phyloP scores from a whole-genome alignment of 2,329 filamentous ascomycete genomes.

The Claviceps paspali region DNA sequence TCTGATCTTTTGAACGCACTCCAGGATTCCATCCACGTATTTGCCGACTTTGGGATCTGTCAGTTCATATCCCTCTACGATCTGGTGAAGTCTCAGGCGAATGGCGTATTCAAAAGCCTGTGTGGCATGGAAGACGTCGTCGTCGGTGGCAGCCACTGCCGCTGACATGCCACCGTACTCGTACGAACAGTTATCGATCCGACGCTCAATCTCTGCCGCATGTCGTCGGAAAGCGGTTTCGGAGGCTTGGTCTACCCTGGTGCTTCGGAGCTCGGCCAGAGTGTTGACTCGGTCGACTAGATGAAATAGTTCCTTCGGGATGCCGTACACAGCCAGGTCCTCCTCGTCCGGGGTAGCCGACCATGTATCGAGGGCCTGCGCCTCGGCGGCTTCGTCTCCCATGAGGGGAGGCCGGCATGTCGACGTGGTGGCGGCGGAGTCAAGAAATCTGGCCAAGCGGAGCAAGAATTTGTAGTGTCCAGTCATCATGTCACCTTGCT shows the following conservation, averaged over 20 bases:
- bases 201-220: slow-evolving; percentile 16
- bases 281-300: slow-evolving; percentile 19
- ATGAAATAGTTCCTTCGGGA: slow-evolving; percentile 21
- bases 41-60: slow-evolving; percentile 18
- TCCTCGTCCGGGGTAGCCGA: slow-evolving; percentile 15
- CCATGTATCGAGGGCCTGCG: slow-evolving; percentile 13
- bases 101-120: slow-evolving; percentile 25
- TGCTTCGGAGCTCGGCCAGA: slow-evolving; percentile 18
- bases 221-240: slow-evolving; percentile 17
- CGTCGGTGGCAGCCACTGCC: too few relatives aligned
- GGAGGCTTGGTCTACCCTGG: slow-evolving; percentile 15
- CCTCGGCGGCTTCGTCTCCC: slow-evolving; percentile 16
- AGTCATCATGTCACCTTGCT: slow-evolving; percentile 18
- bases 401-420: slow-evolving; percentile 20
- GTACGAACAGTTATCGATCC: slow-evolving; percentile 22
- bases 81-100: slow-evolving; percentile 25
- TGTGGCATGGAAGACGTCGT: slow-evolving; percentile 20
- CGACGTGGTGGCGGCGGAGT: slow-evolving; percentile 19
- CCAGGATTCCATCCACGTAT: slow-evolving; percentile 19
- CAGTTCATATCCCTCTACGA: slow-evolving; percentile 25
- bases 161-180: slow-evolving; percentile 15
- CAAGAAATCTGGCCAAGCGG: slow-evolving; percentile 17
- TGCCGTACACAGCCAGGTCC: slow-evolving; percentile 20
- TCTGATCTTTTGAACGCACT: slow-evolving; percentile 22
- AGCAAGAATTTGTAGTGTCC: slow-evolving; percentile 24